phyloP scores from a whole-genome alignment of 176 grass and related monocot species.

The Sorghum bicolor region DNA sequence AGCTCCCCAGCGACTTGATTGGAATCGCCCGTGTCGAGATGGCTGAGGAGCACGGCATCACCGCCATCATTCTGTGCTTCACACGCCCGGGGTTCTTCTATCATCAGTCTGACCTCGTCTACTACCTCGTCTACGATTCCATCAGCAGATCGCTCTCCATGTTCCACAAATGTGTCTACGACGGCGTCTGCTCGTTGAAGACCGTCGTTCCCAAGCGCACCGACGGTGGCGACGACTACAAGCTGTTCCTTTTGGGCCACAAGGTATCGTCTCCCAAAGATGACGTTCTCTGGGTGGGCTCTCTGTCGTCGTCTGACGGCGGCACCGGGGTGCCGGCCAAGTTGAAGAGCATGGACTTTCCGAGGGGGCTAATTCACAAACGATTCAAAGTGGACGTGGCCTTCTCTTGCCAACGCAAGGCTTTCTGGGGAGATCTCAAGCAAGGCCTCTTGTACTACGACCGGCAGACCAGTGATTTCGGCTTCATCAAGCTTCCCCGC shows the following conservation, averaged over 20 bases:
- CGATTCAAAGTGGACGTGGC: not conserved
- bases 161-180: not conserved
- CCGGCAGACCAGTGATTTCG: not conserved
- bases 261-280: not conserved
- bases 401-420: not conserved
- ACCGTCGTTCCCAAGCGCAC: not conserved
- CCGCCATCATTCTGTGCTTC: too few relatives aligned
- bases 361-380: too few relatives aligned
- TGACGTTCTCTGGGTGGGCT: not conserved
- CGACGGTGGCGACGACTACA: not conserved
- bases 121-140: constrained; percentile 5
- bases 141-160: not conserved
- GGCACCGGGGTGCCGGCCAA: too few relatives aligned
- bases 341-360: not conserved
- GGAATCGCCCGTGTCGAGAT: too few relatives aligned
- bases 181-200: too few relatives aligned
- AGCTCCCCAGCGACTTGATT: too few relatives aligned
- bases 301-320: not conserved
- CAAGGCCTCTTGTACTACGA: not conserved
- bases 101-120: rapidly evolving
- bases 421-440: not conserved
- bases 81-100: too few relatives aligned
- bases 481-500: too few relatives aligned
- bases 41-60: too few relatives aligned
- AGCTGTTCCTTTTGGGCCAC: not conserved